Evolutionary conservation across 306 rosid genomes (phyloP).

Genomic region (Cicer yamashitae): DNA sequence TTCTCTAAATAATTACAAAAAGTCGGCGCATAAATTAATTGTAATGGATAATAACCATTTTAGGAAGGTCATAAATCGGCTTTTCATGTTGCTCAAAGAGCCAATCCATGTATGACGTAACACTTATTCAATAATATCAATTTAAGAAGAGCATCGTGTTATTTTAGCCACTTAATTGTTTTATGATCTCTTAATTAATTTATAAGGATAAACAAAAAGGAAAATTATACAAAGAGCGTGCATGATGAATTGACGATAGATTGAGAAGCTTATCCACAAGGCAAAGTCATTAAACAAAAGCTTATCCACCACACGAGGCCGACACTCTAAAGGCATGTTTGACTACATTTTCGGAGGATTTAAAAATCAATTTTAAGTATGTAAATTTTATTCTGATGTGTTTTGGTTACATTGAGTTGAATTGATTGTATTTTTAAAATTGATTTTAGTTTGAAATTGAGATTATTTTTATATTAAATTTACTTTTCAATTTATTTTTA

Average conservation of each 20-base stretch:
- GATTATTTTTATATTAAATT: no score
- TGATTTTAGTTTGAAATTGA: no score
- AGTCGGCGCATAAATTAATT: conserved; percentile 15
- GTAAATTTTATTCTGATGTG: no score
- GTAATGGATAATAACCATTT: conserved; percentile 4
- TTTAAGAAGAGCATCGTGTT: conserved; percentile 2
- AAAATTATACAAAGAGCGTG: background rate
- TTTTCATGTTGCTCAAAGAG: conserved; percentile 47
- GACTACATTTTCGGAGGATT: no score
- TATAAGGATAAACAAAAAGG: background rate
- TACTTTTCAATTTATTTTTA: no score
- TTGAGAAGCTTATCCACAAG: conserved; percentile 22
- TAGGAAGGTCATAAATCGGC: conserved; percentile 41
- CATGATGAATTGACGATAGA: conserved; percentile 25
- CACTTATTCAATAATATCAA: conserved; percentile 39
- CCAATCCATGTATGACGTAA: conserved; percentile 27
- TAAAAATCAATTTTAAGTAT: no score
- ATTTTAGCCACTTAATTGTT: conserved; percentile 13
- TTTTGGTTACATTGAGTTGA: no score
- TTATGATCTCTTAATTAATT: conserved; percentile 7
- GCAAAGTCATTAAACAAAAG: no score
- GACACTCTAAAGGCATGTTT: no score
- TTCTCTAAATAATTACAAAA: background rate
- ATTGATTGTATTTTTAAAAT: no score
- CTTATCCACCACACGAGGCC: no score